Evolutionary conservation across 106 monocot genomes (phyloP).

Genomic region (Chionographis japonica): DNA sequence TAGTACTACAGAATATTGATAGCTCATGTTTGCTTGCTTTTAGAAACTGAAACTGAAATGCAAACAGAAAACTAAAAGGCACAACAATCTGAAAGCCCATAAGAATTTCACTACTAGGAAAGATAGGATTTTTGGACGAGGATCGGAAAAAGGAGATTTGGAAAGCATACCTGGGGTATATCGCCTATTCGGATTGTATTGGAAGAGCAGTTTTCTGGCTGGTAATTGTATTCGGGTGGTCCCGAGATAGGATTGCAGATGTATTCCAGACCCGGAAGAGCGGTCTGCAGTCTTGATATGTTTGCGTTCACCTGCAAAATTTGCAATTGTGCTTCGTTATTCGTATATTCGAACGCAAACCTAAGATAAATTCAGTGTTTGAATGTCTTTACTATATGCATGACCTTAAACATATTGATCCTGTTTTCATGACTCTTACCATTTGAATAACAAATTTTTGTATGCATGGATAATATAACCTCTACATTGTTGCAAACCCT

Average conservation of each 20-base stretch:
- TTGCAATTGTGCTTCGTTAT: neutral
- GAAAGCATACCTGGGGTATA: constrained; percentile 58
- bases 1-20: neutral
- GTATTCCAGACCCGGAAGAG: constrained; percentile 26
- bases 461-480: no score
- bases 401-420: no score
- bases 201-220: constrained; percentile 66
- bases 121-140: no score
- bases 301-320: constrained; percentile 73
- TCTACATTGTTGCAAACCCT: no score
- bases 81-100: no score
- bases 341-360: neutral
- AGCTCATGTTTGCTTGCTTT: neutral
- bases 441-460: no score
- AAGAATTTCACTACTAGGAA: no score
- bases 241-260: constrained; percentile 92
- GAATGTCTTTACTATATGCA: neutral
- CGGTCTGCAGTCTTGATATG: constrained; percentile 40
- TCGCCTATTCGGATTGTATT: constrained; percentile 66
- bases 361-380: neutral
- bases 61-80: no score
- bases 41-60: neutral
- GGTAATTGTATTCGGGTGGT: constrained; percentile 76
- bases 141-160: neutral
- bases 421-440: no score